Conservation (phyloP, 73 alveolate genomes). For the Stentor roeselii region DNA sequence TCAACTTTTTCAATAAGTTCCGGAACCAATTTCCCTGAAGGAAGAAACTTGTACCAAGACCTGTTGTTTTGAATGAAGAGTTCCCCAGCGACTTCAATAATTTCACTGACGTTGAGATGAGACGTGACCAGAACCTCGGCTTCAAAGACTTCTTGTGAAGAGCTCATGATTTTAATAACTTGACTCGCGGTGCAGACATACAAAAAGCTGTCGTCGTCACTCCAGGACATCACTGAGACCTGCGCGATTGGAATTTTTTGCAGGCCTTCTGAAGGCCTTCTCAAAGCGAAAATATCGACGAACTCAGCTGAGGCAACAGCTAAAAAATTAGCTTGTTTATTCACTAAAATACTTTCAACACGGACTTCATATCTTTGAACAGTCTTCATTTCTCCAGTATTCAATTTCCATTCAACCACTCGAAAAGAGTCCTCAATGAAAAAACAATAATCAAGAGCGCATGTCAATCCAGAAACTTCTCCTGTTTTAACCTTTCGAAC, state of each 20-base stretch:
- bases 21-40: neutral
- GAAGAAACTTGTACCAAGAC: neutral
- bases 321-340: neutral
- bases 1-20: neutral
- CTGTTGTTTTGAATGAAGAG: neutral
- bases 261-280: neutral
- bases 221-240: neutral
- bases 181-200: neutral
- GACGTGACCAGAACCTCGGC: neutral
- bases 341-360: neutral
- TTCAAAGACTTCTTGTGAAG: neutral
- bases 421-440: neutral
- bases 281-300: neutral
- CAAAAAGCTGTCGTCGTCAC: neutral
- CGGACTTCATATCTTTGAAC: neutral
- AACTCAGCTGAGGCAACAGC: neutral
- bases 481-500: neutral
- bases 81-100: neutral
- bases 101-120: neutral
- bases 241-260: neutral
- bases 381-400: neutral
- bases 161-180: neutral
- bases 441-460: neutral
- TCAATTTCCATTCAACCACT: neutral
- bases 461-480: neutral